Evolutionary conservation across 148 eudicot species (phyloP), one percentile per base, ranked within the genome.

Genomic region (Hydrangea macrophylla): DNA sequence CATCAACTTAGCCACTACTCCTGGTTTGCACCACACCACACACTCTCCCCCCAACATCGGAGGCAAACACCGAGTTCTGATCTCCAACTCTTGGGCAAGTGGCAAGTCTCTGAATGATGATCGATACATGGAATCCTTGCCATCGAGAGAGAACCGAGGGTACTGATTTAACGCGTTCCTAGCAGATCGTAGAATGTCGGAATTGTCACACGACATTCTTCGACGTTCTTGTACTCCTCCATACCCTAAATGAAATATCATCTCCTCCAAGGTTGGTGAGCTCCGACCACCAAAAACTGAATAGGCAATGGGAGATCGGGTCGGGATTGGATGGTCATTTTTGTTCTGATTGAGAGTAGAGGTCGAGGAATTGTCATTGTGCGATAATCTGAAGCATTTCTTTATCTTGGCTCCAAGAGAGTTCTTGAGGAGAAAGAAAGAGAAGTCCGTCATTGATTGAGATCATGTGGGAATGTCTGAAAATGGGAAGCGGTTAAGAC

Each of bases 81-180:
- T 73, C 44, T 75, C 80, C 12, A 31, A 66, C 24, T 68, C 74
- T 39, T 76, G 30, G 20, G 18, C 18, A 24, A 32, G 64, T 2
- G 40, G 35, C 35, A 67, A 35, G 65, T 79, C 80, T 20, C 79
- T 76, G 66, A 90, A 88, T 0, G 92, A 84, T 27, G 95, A 88
- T 20, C 85, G 71, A 55, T 88, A 90, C 96, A 88, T 86, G 24
- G 95, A 76, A 48, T 93, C 98, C 48, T 83, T 86, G 0, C 98
- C 98, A 57, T 93, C 98, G 0, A 93, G 91, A 30, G 98, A 93
- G 64, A 93, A 93, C 30, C 98, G 80, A 50, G 98, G 98, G 74
- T 93, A 90, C 73, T 90, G 95, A 57, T 86, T 86, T 55, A 93
- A 62, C 0, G 98, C 97, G 28, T 80, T 88, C 66, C 97, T 83